Conservation (phyloP, 2,329 filamentous ascomycete species). For the Fusarium paranaense region DNA sequence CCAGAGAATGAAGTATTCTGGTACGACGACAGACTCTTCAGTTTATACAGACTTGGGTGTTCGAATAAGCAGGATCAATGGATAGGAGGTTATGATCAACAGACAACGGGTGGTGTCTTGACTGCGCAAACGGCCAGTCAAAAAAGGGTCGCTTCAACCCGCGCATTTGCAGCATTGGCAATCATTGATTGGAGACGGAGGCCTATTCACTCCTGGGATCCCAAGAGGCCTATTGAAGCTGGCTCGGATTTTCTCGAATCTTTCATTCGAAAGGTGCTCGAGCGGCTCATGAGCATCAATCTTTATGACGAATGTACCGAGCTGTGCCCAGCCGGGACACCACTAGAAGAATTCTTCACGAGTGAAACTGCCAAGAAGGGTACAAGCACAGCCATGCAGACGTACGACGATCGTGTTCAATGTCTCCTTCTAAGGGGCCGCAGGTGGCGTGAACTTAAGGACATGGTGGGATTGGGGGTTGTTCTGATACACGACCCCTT, state of each 20-base stretch:
- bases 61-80: neutral
- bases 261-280: neutral
- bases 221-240: neutral
- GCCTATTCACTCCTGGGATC: neutral
- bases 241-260: neutral
- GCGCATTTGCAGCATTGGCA: neutral
- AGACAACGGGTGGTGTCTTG: neutral
- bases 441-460: neutral
- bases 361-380: neutral
- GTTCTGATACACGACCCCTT: neutral
- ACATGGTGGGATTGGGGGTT: neutral
- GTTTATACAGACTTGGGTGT: neutral
- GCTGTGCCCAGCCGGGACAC: neutral
- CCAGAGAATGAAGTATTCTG: neutral
- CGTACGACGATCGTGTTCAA: neutral
- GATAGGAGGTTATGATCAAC: neutral
- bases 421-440: neutral
- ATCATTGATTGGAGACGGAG: neutral
- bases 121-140: neutral
- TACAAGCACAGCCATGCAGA: neutral
- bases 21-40: fast-evolving
- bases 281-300: neutral
- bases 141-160: neutral
- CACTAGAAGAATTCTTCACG: neutral
- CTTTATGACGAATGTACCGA: neutral